phyloP scores from a whole-genome alignment of 208 protist genomes.

The Porcisia hertigi region DNA sequence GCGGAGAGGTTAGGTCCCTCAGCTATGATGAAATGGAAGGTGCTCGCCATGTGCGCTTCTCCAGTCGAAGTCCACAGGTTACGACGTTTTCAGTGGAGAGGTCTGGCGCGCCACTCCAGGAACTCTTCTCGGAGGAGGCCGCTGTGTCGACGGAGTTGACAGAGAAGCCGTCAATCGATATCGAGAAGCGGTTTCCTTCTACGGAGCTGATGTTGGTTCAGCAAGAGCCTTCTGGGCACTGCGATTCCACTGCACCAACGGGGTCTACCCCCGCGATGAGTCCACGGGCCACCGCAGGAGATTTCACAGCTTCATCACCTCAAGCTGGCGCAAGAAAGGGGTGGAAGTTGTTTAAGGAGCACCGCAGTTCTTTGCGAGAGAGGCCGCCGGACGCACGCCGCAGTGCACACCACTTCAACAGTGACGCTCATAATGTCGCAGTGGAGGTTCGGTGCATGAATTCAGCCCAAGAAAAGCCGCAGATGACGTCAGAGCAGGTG shows the following conservation, averaged over 20 bases:
- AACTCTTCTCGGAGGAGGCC: not conserved
- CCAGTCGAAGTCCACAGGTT: constrained; percentile 53
- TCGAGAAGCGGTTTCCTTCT: not conserved
- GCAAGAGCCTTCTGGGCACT: not conserved
- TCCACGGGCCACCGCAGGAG: not conserved
- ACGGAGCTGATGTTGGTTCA: not conserved
- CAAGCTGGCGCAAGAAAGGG: not conserved
- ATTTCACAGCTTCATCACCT: constrained; percentile 8
- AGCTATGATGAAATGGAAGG: not conserved
- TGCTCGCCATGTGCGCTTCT: constrained; percentile 58
- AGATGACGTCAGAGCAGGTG: not conserved
- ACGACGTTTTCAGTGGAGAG: constrained; percentile 47
- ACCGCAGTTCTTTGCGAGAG: constrained; percentile 8
- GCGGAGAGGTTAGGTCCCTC: not conserved
- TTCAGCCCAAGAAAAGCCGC: too few relatives aligned
- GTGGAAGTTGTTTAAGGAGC: not conserved
- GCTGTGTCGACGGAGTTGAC: not conserved
- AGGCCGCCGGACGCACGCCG: not conserved
- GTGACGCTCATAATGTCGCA: not conserved
- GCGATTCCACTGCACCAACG: not conserved
- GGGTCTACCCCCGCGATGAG: not conserved
- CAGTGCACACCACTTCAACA: not conserved
- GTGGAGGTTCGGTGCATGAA: not conserved
- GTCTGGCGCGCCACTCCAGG: not conserved
- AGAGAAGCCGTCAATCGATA: not conserved